These are phyloP conservation scores for Calonectria honghensis DNA, from an alignment of 2,329 filamentous ascomycete genomes.

Conservation along the genomic window DNA sequence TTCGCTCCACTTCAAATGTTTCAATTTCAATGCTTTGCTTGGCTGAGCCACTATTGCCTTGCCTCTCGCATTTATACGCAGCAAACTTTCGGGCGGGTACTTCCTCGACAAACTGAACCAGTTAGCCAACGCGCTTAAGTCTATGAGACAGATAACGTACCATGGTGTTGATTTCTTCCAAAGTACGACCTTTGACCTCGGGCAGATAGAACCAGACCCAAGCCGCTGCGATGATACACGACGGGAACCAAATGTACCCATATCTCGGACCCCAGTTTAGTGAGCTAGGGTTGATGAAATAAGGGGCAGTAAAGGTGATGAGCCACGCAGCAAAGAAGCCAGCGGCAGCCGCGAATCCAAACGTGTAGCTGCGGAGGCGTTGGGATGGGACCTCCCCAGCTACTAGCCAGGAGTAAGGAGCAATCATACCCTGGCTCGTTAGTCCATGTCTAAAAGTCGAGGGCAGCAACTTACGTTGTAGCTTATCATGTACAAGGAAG, in stretches of 20 bases:
- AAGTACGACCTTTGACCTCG: slow-evolving; percentile 48
- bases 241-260: slow-evolving; percentile 51
- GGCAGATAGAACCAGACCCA: slow-evolving; percentile 50
- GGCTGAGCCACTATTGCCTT: not conserved
- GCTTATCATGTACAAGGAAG: slow-evolving; percentile 49
- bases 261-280: slow-evolving; percentile 52
- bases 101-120: slow-evolving; percentile 40
- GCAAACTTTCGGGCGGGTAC: slow-evolving; percentile 46
- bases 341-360: slow-evolving; percentile 46
- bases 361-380: slow-evolving; percentile 51
- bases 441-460: fast-evolving
- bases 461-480: slow-evolving; percentile 44
- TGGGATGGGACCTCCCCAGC: slow-evolving; percentile 50
- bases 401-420: slow-evolving; percentile 51
- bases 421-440: slow-evolving; percentile 47
- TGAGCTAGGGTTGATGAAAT: slow-evolving; percentile 51
- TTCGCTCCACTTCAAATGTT: slow-evolving; percentile 26
- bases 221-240: slow-evolving; percentile 44
- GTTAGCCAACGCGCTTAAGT: not conserved
- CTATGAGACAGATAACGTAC: slow-evolving; percentile 15
- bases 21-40: slow-evolving; percentile 28
- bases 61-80: slow-evolving; percentile 28
- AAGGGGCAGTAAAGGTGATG: slow-evolving; percentile 51
- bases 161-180: slow-evolving; percentile 51
- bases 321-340: slow-evolving; percentile 51